phyloP scores from a whole-genome alignment of 768 basidiomycete species.

The Mycena amicta region DNA sequence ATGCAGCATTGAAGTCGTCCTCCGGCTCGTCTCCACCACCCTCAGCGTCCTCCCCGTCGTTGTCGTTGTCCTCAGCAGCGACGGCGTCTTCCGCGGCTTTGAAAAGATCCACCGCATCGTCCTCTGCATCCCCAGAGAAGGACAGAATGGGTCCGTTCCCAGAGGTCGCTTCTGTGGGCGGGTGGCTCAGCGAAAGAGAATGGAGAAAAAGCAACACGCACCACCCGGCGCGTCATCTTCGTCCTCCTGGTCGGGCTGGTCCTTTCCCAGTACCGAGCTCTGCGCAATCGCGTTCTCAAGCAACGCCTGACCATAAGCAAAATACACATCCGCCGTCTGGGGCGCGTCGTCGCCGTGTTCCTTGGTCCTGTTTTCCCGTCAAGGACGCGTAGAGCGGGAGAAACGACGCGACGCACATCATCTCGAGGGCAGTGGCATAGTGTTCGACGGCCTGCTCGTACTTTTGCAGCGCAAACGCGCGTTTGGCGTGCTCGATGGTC shows the following conservation, averaged over 20 bases:
- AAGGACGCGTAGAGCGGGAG: slow-evolving; percentile 2
- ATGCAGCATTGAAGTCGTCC: slow-evolving; percentile 97
- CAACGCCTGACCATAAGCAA: slow-evolving; percentile 90
- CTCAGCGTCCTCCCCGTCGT: slow-evolving; percentile 57
- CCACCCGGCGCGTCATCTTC: slow-evolving; percentile 42
- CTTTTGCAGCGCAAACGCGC: slow-evolving; percentile 85
- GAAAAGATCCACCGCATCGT: no score
- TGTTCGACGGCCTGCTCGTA: slow-evolving; percentile 84
- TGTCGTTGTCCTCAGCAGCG: slow-evolving; percentile 47
- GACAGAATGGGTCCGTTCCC: slow-evolving; percentile 65
- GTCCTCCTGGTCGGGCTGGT: slow-evolving; percentile 53
- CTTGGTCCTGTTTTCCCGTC: slow-evolving; percentile 56
- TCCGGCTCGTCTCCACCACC: slow-evolving; percentile 82
- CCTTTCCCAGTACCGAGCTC: slow-evolving; percentile 87
- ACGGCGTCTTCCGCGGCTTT: slow-evolving; percentile 52
- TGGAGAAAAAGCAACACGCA: slow-evolving; percentile 26
- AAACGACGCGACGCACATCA: slow-evolving; percentile 62
- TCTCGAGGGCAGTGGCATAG: slow-evolving; percentile 83
- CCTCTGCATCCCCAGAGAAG: slow-evolving; percentile 81
- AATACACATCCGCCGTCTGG: slow-evolving; percentile 85
- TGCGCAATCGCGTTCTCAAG: slow-evolving; percentile 90
- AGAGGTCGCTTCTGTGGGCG: slow-evolving; percentile 25
- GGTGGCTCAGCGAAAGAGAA: not conserved
- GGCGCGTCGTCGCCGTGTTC: slow-evolving; percentile 79
- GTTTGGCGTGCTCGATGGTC: slow-evolving; percentile 77